Percentiles rank a stretch among this genome's conserved stretches.
These are phyloP conservation scores for Linderniella brevidens DNA, from an alignment of 257 asterid species.

Conservation along the genomic window DNA sequence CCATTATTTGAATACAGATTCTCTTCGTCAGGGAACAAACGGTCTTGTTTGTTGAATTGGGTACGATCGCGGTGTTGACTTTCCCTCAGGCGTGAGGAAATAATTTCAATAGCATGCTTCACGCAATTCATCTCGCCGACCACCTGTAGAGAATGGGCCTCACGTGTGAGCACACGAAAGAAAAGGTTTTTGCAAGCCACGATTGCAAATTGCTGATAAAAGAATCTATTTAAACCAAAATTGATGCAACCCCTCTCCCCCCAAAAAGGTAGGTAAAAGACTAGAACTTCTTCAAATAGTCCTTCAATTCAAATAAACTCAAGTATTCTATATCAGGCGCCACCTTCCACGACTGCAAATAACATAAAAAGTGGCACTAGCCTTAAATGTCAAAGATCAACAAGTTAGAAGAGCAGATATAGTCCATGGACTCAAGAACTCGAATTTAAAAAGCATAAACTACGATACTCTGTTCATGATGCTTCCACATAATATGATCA, in stretches of 20 bases:
- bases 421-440: too few species aligned
- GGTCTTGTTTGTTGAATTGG: slow-evolving; percentile 49
- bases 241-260: too few species aligned
- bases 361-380: too few species aligned
- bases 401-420: too few species aligned
- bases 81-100: slow-evolving; percentile 81
- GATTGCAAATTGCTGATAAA: not conserved
- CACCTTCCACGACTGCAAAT: too few species aligned
- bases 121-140: slow-evolving; percentile 75
- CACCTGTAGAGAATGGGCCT: slow-evolving; percentile 24
- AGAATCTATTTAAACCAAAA: not conserved
- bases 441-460: too few species aligned
- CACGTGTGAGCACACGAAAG: not conserved
- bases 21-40: slow-evolving; percentile 36
- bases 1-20: slow-evolving; percentile 31
- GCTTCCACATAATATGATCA: slow-evolving; percentile 10
- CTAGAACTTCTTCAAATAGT: too few species aligned
- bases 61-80: slow-evolving; percentile 84
- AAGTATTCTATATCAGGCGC: too few species aligned
- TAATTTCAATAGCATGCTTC: slow-evolving; percentile 51
- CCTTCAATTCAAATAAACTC: too few species aligned
- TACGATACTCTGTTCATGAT: slow-evolving; percentile 8
- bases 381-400: too few species aligned
- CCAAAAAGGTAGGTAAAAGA: too few species aligned
- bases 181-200: not conserved